Conservation (phyloP, 331 rosid species). For the Acacia pycnantha region DNA sequence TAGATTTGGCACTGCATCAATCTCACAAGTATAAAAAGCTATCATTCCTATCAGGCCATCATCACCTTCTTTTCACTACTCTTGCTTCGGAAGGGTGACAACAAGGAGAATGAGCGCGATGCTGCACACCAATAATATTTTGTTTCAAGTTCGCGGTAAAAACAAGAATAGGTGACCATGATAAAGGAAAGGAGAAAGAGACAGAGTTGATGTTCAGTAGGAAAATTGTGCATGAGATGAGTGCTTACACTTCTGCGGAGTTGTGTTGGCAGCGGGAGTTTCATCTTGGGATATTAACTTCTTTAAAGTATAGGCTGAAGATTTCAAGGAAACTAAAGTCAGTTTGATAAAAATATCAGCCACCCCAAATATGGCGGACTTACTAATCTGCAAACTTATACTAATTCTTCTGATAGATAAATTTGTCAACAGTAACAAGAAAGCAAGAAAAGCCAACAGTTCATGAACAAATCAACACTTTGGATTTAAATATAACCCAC, state of each 20-base stretch:
- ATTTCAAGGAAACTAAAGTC: constrained; percentile 32
- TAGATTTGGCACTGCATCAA: constrained; percentile 20
- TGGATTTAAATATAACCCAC: not conserved
- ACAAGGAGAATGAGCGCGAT: constrained; percentile 84
- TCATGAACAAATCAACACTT: not conserved
- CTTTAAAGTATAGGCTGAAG: constrained; percentile 75
- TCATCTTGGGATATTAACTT: constrained; percentile 88
- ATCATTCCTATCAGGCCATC: constrained; percentile 37
- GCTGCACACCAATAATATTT: constrained; percentile 48
- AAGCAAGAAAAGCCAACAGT: not conserved
- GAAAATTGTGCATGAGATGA: constrained; percentile 11
- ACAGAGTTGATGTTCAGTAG: constrained; percentile 6
- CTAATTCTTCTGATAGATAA: not conserved
- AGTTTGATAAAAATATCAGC: constrained; percentile 21
- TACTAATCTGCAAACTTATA: not conserved
- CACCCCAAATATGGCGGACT: constrained; percentile 9
- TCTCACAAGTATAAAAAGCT: not conserved
- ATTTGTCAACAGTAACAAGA: not conserved
- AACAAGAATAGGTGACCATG: constrained; percentile 11
- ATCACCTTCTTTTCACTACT: constrained; percentile 67
- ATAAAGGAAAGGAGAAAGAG: not conserved
- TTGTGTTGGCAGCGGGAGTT: constrained; percentile 58
- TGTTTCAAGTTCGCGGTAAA: constrained; percentile 10
- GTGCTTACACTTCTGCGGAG: constrained; percentile 76
- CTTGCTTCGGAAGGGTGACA: constrained; percentile 91